phyloP scores from a whole-genome alignment of 495 filamentous ascomycete genomes.

The Entonaema liquescens region DNA sequence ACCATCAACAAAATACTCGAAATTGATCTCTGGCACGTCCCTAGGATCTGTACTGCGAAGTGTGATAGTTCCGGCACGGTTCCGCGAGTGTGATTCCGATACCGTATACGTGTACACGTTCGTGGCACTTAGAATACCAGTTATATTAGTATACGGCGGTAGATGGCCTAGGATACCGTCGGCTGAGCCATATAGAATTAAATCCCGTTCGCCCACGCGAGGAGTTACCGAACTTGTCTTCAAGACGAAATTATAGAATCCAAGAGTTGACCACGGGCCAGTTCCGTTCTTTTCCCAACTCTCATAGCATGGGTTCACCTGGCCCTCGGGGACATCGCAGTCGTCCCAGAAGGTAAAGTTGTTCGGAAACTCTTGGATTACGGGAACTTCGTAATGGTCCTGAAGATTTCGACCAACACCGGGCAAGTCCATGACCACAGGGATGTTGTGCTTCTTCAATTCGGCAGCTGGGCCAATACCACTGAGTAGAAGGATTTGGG shows the following conservation, averaged over 20 bases:
- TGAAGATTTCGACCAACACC: conserved; percentile 2
- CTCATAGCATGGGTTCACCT: background rate
- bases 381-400: conserved; percentile 7
- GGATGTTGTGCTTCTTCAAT: background rate
- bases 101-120: background rate
- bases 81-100: conserved; percentile 6
- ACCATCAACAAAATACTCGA: background rate
- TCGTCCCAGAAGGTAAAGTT: conserved; percentile 6
- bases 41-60: background rate
- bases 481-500: background rate
- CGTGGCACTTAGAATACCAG: background rate
- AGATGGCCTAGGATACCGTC: background rate
- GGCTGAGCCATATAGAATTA: background rate
- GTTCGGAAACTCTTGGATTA: background rate
- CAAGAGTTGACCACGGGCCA: background rate
- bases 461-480: conserved; percentile 2
- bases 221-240: background rate
- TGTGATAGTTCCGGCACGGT: background rate
- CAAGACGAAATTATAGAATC: background rate
- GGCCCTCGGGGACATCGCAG: background rate
- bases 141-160: background rate
- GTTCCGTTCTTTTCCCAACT: conserved; percentile 2
- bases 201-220: background rate
- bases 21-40: background rate
- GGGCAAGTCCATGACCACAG: background rate